A percentile compares a stretch with the other conserved stretches of the same genome.
Conservation (phyloP, 1,284 basidiomycete genomes). For the Rhodotorula mucilaginosa region DNA sequence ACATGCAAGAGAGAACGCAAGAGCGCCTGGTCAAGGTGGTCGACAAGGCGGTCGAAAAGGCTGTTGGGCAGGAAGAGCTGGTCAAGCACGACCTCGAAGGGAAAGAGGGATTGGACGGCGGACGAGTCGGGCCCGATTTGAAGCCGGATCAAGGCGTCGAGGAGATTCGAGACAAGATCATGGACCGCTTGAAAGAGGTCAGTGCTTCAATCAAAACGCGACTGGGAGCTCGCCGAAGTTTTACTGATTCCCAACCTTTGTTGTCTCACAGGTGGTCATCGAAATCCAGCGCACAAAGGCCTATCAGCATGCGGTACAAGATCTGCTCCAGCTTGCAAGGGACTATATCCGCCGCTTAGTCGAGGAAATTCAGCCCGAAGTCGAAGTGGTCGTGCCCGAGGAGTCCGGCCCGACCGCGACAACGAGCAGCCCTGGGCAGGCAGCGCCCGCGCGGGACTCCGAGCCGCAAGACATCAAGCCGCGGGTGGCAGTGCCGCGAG, state of each 20-base stretch:
- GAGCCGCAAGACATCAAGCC: background rate
- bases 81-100: background rate
- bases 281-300: conserved; percentile 9
- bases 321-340: conserved; percentile 11
- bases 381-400: background rate
- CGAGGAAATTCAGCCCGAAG: background rate
- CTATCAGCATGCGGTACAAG: conserved; percentile 15
- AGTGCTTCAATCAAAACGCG: background rate
- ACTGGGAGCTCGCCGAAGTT: too few relatives aligned
- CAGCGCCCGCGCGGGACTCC: too few relatives aligned
- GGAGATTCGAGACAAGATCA: conserved; percentile 16
- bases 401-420: accelerated
- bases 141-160: conserved; percentile 2
- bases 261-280: conserved; percentile 5
- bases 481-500: background rate
- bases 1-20: background rate
- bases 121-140: background rate
- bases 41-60: background rate
- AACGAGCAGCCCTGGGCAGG: too few relatives aligned
- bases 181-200: conserved; percentile 28
- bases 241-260: background rate
- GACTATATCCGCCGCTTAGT: background rate
- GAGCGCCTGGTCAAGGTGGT: conserved; percentile 6
- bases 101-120: background rate
- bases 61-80: conserved; percentile 2